Base-by-base conservation (phyloP, 768 basidiomycete species). In the Lentinus brumalis region DNA sequence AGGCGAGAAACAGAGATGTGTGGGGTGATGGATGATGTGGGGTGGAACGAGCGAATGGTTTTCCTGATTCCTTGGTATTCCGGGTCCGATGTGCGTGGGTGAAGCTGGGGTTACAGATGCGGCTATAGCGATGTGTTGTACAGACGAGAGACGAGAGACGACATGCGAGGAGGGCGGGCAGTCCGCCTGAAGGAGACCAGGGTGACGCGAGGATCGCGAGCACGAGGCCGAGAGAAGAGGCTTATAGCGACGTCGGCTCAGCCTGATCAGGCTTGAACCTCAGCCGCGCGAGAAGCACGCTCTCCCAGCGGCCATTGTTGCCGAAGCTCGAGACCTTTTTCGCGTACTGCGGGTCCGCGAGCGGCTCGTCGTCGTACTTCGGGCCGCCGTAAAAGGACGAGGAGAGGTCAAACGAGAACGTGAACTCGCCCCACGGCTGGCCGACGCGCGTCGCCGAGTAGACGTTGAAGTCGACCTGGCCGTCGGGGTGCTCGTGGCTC, bases 381-480 rank as follows among this genome's bases (percentile, higher is more conserved):
- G 83, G 83, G 4, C 85, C 85, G 14, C 73, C 72, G 40, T 71
- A 64, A 21, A 77, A 78, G 4, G 72, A 72, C 10, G 76, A 68
- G 9, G 77, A 67, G 14, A 63, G 26, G 32, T 82, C 78, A 0
- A 77, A 80, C 4, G 70, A 87, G 82, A 51, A 83, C 3, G 85
- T 83, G 70, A 91, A 92, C 15, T 80, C 79, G 7, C 92, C 92
- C 92, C 92, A 94, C 1, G 85, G 82, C 46, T 85, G 80, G 4
- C 86, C 85, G 32, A 69, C 67, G 58, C 74, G 78, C 3, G 81
- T 75, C 12, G 73, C 62, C 3, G 82, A 74, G 68, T 84, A 87
- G 12, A 91, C 86, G 59, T 89, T 88, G 76, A 93, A 92, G 69
- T 87, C 47, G 15, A 70, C 83, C 75, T 83, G 82, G 4, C 85